Evolutionary conservation across 2,329 filamentous ascomycete genomes (phyloP), one percentile per base, ranked within the genome.

Genomic region (Lomentospora prolificans): DNA sequence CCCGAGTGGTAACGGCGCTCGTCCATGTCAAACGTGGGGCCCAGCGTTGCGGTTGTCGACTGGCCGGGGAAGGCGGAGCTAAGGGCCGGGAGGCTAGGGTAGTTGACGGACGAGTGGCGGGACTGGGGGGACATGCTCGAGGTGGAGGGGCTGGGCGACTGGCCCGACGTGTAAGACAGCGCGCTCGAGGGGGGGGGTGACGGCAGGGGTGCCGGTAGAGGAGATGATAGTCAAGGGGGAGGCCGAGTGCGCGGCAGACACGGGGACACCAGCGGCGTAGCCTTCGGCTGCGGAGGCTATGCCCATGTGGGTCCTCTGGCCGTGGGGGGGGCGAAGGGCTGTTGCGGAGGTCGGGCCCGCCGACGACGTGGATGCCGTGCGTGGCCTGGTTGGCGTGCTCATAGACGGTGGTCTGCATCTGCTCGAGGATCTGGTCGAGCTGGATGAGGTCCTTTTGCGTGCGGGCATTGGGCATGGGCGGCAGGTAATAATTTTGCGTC

Each of bases 341-440:
- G 64, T 79, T 74, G 60, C 82, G 80, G 70, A 80, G 78, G 59
- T 77, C 77, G 55, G 80, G 74, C 33, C 90, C 86, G 58, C 84
- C 85, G 53, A 87, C 83, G 60, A 90, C 83, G 63, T 88, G 87
- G 57, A 95, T 81, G 57, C 89, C 87, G 46, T 87, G 86, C 2
- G 89, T 89, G 30, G 90, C 86, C 53, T 90, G 86, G 63, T 85
- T 89, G 56, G 90, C 85, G 69, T 86, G 95, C 73, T 97, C 94
- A 67, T 97, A 97, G 51, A 97, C 90, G 50, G 92, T 96, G 61
- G 87, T 85, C 72, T 96, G 91, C 78, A 97, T 92, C 72, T 96
- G 90, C 72, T 96, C 90, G 56, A 99, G 81, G 69, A 97, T 89
- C 66, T 90, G 87, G 69, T 97, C 94, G 65, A 97, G 91, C 68